Conservation (phyloP, 257 asterid species). For the Vinca minor region DNA sequence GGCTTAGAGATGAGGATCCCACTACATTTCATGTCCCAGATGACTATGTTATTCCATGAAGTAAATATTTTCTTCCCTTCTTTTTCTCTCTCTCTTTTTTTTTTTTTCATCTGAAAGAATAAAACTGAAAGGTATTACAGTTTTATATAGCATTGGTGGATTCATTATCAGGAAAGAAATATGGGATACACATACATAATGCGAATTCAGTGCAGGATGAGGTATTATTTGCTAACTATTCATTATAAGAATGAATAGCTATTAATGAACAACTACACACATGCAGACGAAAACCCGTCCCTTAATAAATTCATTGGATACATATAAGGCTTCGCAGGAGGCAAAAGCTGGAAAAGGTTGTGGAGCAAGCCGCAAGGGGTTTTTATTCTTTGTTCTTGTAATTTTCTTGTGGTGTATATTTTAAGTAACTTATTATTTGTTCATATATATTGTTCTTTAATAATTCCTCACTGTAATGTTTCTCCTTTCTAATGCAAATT, state of each 20-base stretch:
- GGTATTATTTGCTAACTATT: too few species aligned
- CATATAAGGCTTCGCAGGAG: too few species aligned
- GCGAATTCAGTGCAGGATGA: too few species aligned
- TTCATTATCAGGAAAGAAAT: not conserved
- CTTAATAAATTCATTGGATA: too few species aligned
- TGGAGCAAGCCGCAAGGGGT: too few species aligned
- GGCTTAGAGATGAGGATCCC: conserved; percentile 67
- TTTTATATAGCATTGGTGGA: conserved; percentile 7
- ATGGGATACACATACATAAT: not conserved
- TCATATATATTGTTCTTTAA: not conserved
- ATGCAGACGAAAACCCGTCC: too few species aligned
- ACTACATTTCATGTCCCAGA: conserved; percentile 44
- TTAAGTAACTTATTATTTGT: not conserved
- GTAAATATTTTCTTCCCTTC: conserved; percentile 1
- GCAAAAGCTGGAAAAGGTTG: too few species aligned
- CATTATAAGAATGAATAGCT: too few species aligned
- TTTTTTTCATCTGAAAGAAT: not conserved
- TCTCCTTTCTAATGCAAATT: not conserved
- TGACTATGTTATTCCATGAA: conserved; percentile 57
- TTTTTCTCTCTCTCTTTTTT: not conserved
- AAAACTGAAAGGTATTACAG: not conserved
- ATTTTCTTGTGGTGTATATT: not conserved
- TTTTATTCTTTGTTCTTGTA: not conserved
- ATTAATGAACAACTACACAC: too few species aligned
- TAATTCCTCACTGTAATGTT: too few species aligned